Percentiles rank a stretch among this genome's conserved stretches.
Conservation (phyloP, 2,329 filamentous ascomycete genomes). For the Achaetomium macrosporum region DNA sequence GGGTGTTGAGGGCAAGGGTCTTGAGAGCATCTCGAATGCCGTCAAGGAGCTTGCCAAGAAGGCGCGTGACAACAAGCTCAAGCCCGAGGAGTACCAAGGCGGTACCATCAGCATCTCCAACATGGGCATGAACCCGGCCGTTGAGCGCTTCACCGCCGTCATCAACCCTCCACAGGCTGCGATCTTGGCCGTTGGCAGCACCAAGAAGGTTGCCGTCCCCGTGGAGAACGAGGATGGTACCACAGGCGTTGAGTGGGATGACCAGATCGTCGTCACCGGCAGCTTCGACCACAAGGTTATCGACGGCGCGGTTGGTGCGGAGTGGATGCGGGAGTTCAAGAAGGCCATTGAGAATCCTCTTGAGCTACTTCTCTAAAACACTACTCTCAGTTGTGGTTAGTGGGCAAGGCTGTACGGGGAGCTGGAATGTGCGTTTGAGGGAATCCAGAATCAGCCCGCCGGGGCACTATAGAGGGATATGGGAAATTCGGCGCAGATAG, state of each 20-base stretch:
- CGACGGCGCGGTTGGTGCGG: conserved; percentile 89
- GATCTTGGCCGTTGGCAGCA: conserved; percentile 91
- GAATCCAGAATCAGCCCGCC: background rate
- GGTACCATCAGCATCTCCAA: conserved; percentile 99
- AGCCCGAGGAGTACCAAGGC: conserved; percentile 98
- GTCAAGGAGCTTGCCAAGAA: conserved; percentile 98
- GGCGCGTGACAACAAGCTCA: conserved; percentile 94
- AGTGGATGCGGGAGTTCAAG: conserved; percentile 97
- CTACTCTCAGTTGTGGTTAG: background rate
- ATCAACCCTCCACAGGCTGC: conserved; percentile 98
- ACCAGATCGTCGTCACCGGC: conserved; percentile 90
- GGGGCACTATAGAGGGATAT: conserved; percentile 4
- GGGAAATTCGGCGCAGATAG: background rate
- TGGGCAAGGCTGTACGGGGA: background rate
- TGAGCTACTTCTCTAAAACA: conserved; percentile 75
- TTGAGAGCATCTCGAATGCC: conserved; percentile 78
- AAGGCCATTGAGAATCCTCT: conserved; percentile 96
- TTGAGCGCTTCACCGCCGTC: conserved; percentile 95
- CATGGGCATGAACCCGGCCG: conserved; percentile 98
- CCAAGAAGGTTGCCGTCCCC: conserved; percentile 89
- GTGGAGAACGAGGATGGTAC: conserved; percentile 79
- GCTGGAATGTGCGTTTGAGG: background rate
- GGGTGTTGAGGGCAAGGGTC: conserved; percentile 77
- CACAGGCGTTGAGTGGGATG: conserved; percentile 76
- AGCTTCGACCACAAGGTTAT: conserved; percentile 99